Base-by-base conservation (phyloP, 352 stramenopile species). In the Pythium dissotocum region DNA sequence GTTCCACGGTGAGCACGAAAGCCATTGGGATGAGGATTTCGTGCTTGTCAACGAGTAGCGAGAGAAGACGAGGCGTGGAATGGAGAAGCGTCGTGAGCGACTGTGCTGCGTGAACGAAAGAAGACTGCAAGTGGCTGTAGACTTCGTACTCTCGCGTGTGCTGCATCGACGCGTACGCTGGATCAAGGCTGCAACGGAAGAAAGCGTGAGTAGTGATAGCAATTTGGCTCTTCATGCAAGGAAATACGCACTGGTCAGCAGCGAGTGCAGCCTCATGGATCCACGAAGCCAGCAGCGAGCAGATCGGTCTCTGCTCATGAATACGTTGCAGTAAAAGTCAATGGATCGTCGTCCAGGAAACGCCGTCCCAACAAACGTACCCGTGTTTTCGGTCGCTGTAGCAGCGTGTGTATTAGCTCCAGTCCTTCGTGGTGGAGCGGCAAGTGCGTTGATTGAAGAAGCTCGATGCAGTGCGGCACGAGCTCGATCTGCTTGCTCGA, bases 351-450 rank as follows among this genome's bases (percentile, higher is more conserved):
- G 21, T 24, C 21, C 21, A 24, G 21, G 21, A 24, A 24, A 24
- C 21, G 21, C 21, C 21, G 21, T 24, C 21, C 21, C 21, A 24
- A 24, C 1, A 35, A 12, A 24, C 32, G n/a, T 51, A 62, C 58
- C 24, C 49, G 30, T 33, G 24, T 55, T n/a, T 55, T 51, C 10
- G 54, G 33, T 12, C 21, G 49, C 32, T 82, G 72, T 35, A 92
- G 67, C 3, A 89, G 64, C 28, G 69, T 61, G 48, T 90, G 80
- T 8, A 88, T 65, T 6, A 92, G 63, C 48, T 89, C 84, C 8
- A 92, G 70, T 1, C 75, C 82, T 66, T 90, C 80, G 40, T 89
- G 83, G 36, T 87, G 80, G n/a, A 89, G 65, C 18, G 65, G 75
- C 1, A 83, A 61, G 35, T 81, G 67, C 2, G 33, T 57, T 13